Conservation (phyloP, 139 green algal genomes). For the Mesotaenium endlicherianum region DNA sequence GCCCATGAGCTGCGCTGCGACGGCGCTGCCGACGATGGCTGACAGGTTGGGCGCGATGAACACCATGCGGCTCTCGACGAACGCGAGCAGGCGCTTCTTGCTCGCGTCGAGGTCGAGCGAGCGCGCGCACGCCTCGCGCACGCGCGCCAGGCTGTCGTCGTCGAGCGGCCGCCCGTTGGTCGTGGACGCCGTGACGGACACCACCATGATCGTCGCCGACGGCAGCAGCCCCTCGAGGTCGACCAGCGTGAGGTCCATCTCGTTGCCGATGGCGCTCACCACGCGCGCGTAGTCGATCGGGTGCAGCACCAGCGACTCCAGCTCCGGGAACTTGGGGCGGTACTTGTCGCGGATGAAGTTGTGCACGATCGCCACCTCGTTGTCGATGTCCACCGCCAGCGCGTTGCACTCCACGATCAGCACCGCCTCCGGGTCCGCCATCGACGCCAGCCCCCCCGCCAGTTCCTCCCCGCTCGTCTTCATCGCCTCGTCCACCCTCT, state of each 20-base stretch:
- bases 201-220: conserved; percentile 92
- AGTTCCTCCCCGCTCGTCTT: background rate
- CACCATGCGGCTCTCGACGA: conserved; percentile 71
- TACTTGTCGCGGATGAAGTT: conserved; percentile 67
- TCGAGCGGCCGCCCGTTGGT: conserved; percentile 76
- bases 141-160: conserved; percentile 59
- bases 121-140: conserved; percentile 72
- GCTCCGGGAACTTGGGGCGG: conserved; percentile 88
- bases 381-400: conserved; percentile 94
- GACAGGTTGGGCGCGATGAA: conserved; percentile 93
- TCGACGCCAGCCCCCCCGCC: background rate
- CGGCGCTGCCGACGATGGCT: conserved; percentile 77
- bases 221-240: conserved; percentile 76
- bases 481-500: conserved; percentile 3
- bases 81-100: conserved; percentile 63
- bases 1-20: conserved; percentile 80
- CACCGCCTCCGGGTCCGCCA: conserved; percentile 56
- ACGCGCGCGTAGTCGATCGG: conserved; percentile 72
- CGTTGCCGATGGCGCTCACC: conserved; percentile 79
- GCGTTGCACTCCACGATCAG: conserved; percentile 95
- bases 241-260: conserved; percentile 75
- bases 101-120: conserved; percentile 80
- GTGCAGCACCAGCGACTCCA: conserved; percentile 83
- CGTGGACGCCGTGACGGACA: conserved; percentile 92
- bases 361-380: conserved; percentile 85